Conservation (phyloP, 176 grass and related monocot genomes). For the Alloteropsis semialata region DNA sequence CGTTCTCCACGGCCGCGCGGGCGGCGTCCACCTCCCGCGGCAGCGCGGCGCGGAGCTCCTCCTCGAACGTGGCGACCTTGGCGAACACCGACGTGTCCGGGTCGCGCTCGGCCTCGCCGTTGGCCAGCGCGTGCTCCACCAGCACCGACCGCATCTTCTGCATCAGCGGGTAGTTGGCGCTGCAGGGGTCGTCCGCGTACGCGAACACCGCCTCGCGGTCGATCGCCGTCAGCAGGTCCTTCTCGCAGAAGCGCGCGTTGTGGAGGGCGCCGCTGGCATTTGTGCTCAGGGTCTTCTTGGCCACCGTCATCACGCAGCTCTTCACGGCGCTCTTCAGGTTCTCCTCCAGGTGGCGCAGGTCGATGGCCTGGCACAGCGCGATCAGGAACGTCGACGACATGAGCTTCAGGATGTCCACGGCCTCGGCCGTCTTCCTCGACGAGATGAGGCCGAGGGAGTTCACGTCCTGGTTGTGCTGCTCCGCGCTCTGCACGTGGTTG, state of each 20-base stretch:
- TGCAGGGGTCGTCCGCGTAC: slow-evolving; percentile 74
- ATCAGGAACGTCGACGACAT: slow-evolving; percentile 90
- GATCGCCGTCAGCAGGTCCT: slow-evolving; percentile 58
- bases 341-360: slow-evolving; percentile 81
- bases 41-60: slow-evolving; percentile 47
- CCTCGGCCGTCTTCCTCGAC: slow-evolving; percentile 78
- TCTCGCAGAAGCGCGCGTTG: slow-evolving; percentile 62
- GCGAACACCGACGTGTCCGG: slow-evolving; percentile 64
- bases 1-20: slow-evolving; percentile 47
- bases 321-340: slow-evolving; percentile 65
- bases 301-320: slow-evolving; percentile 43
- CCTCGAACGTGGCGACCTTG: slow-evolving; percentile 60
- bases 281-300: slow-evolving; percentile 59
- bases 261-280: slow-evolving; percentile 46
- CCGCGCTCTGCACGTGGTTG: slow-evolving; percentile 92
- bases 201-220: slow-evolving; percentile 70
- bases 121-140: slow-evolving; percentile 59
- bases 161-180: slow-evolving; percentile 60
- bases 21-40: slow-evolving; percentile 57
- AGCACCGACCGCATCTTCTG: slow-evolving; percentile 72
- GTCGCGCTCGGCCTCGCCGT: slow-evolving; percentile 53
- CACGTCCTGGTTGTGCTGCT: slow-evolving; percentile 94
- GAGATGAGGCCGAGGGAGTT: slow-evolving; percentile 95
- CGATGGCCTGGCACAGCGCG: slow-evolving; percentile 70
- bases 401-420: slow-evolving; percentile 81